A percentile compares a stretch with the other conserved stretches of the same genome.
Evolutionary conservation across 2,329 filamentous ascomycete species (phyloP).

Genomic region (Fusarium odoratissimum): DNA sequence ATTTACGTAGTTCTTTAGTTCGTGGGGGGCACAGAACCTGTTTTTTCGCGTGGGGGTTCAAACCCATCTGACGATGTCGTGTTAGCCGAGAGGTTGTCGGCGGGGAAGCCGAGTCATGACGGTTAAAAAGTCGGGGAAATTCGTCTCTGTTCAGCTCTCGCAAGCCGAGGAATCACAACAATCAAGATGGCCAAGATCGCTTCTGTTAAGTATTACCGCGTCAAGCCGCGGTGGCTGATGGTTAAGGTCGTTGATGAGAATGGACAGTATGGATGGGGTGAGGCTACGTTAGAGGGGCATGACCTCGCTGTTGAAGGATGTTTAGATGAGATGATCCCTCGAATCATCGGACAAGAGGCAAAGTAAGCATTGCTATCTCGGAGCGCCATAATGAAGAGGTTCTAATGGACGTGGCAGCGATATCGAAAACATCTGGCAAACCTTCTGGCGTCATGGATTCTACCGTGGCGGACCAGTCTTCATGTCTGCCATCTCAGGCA

Average conservation of each 20-base stretch:
- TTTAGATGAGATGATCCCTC: slow-evolving; percentile 72
- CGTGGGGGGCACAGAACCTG: slow-evolving; percentile 8
- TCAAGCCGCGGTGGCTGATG: slow-evolving; percentile 81
- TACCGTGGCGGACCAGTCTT: slow-evolving; percentile 84
- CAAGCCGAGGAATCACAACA: no score
- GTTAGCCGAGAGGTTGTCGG: neutral
- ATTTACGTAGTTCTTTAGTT: neutral
- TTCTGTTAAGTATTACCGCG: slow-evolving; percentile 76
- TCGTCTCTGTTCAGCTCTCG: neutral
- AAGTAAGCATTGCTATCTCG: slow-evolving; percentile 60
- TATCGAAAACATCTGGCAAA: slow-evolving; percentile 85
- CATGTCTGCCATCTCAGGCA: slow-evolving; percentile 81
- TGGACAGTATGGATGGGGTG: slow-evolving; percentile 77
- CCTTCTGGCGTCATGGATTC: slow-evolving; percentile 76
- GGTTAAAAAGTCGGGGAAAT: neutral
- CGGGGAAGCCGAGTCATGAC: neutral
- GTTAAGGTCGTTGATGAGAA: slow-evolving; percentile 79
- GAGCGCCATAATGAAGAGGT: rapidly evolving
- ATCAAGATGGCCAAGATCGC: slow-evolving; percentile 48
- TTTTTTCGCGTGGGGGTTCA: slow-evolving; percentile 12
- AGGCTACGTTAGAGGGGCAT: slow-evolving; percentile 79
- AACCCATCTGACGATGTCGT: neutral
- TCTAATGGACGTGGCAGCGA: slow-evolving; percentile 59
- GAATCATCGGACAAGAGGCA: slow-evolving; percentile 75
- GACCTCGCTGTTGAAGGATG: slow-evolving; percentile 80